Evolutionary conservation across 2,329 filamentous ascomycete genomes (phyloP).

Genomic region (Aurifilum marmelostoma): DNA sequence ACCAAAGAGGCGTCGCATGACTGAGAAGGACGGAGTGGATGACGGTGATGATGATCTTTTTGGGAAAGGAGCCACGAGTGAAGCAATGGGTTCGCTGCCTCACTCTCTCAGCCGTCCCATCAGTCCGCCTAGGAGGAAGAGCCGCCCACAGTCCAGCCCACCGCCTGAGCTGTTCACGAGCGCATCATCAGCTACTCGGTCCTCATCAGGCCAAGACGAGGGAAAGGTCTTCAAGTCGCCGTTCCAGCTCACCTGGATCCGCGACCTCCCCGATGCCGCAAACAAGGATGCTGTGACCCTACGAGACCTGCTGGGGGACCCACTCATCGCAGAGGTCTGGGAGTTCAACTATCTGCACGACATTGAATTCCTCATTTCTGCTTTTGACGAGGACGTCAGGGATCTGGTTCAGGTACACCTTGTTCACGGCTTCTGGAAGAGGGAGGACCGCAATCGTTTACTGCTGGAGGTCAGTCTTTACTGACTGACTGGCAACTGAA

Average conservation of each 20-base stretch:
- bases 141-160: conserved; percentile 15
- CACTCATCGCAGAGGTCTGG: conserved; percentile 73
- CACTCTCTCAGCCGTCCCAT: conserved; percentile 44
- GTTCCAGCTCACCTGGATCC: conserved; percentile 71
- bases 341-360: conserved; percentile 71
- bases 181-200: background rate
- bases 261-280: conserved; percentile 58
- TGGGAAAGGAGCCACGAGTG: background rate
- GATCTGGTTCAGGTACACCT: conserved; percentile 56
- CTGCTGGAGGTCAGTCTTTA: conserved; percentile 55
- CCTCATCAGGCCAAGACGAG: background rate
- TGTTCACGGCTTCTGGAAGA: conserved; percentile 68
- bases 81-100: conserved; percentile 28
- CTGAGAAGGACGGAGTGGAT: background rate
- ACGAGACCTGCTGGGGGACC: conserved; percentile 71
- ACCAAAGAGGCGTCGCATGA: conserved; percentile 21
- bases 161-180: conserved; percentile 11
- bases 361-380: conserved; percentile 57
- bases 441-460: conserved; percentile 63
- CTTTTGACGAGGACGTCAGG: conserved; percentile 56
- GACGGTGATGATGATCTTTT: background rate
- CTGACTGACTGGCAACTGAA: background rate
- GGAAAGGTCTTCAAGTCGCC: conserved; percentile 57
- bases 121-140: conserved; percentile 50
- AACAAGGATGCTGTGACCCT: conserved; percentile 71